phyloP scores from a whole-genome alignment of 768 basidiomycete genomes.

The Tylopilus sp. region DNA sequence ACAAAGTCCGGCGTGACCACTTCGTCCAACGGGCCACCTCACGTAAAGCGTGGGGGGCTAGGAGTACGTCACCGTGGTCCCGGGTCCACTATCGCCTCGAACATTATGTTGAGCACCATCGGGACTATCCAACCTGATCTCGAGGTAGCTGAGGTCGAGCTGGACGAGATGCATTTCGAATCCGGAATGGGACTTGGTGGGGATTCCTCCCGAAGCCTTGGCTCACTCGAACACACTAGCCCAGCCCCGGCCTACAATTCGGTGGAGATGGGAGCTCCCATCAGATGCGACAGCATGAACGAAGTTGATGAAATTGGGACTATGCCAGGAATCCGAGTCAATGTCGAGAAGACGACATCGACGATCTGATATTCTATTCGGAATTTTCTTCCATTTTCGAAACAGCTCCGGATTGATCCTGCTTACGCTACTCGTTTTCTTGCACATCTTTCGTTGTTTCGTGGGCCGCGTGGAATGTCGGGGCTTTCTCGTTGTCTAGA shows the following conservation, averaged over 20 bases:
- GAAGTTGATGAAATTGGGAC: conserved; percentile 22
- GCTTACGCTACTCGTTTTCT: conserved; percentile 21
- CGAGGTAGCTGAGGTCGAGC: conserved; percentile 52
- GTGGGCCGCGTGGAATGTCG: conserved; percentile 9
- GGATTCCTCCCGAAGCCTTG: conserved; percentile 35
- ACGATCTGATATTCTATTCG: conserved; percentile 35
- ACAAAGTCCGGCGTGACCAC: conserved; percentile 49
- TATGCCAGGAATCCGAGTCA: conserved; percentile 49
- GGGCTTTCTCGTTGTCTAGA: conserved; percentile 19
- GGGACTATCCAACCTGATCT: conserved; percentile 55
- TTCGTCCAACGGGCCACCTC: conserved; percentile 23
- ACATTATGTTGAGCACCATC: conserved; percentile 60
- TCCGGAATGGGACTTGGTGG: conserved; percentile 52
- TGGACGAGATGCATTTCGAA: conserved; percentile 51
- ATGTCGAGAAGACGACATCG: conserved; percentile 58
- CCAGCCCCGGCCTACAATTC: conserved; percentile 50
- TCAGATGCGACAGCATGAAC: conserved; percentile 14
- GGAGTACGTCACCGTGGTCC: conserved; percentile 49
- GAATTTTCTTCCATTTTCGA: conserved; percentile 18
- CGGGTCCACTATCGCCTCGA: conserved; percentile 55
- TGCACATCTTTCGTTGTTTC: conserved; percentile 14
- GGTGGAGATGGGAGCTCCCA: conserved; percentile 38
- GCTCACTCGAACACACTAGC: conserved; percentile 32
- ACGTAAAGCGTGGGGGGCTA: conserved; percentile 32
- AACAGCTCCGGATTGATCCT: conserved; percentile 27